Base-by-base conservation (phyloP, 2,329 filamentous ascomycete species). In the Biscogniauxia marginata region DNA sequence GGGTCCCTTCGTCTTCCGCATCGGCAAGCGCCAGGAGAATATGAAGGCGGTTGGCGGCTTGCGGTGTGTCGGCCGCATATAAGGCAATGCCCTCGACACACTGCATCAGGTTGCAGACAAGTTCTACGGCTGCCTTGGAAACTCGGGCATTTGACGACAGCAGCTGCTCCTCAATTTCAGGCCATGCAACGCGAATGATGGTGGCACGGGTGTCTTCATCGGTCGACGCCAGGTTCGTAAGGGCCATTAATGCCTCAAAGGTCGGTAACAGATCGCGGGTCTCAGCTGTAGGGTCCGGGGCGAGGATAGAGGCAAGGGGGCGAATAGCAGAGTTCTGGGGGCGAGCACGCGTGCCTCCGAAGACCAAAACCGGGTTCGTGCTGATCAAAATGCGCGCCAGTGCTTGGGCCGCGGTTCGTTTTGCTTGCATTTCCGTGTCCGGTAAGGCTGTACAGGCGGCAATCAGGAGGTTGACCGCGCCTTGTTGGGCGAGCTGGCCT, bases 191-290 rank as follows among this genome's bases (percentile, higher is more conserved):
- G 8, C 89, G 85, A 34, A 96, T 85, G 50, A 96, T 93, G 16
- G 82, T 78, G 34, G 82, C 79, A 46, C 87, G 83, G 5, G 84
- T 81, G 5, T 85, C 83, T 30, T 88, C 82, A 52, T 93, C 88
- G 11, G 87, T 84, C 0, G 91, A 96, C 0, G 93, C 95, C 7
- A 99, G 83, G 65, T 99, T 99, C 0, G 95, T 98, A 34, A 99
- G 83, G 0, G 95, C 93, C 71, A 98, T 88, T 7, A 99, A 82
- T 0, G 89, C 83, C 73, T 99, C 95, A 64, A 98, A 99, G 0
- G 89, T 87, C 0, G 95, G 92, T 0, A 99, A 82, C 13, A 98
- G 83, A 71, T 96, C 90, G 51, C 88, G 84, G 1, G 84, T 84
- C 47, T 87, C 84, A 2, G 80, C 77, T 1, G 78, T 76, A 4